phyloP scores from a whole-genome alignment of 2,329 filamentous ascomycete species.

The Epichloe bromicola region DNA sequence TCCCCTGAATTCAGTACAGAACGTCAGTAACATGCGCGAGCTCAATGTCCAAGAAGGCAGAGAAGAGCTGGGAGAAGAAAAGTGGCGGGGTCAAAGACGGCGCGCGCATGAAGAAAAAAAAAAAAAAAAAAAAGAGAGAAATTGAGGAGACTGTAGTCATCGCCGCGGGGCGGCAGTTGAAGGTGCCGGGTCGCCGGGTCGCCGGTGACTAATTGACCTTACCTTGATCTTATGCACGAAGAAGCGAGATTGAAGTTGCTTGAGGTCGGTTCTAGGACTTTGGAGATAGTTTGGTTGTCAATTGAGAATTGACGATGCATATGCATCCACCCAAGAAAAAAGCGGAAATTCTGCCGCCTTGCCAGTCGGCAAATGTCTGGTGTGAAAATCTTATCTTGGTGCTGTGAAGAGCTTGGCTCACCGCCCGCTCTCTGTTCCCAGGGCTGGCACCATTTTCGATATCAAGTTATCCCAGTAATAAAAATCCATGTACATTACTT shows the following conservation, averaged over 20 bases:
- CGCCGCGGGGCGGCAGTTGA: not conserved
- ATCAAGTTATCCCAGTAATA: not conserved
- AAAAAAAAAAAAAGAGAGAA: not conserved
- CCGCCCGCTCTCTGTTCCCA: not conserved
- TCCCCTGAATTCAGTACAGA: not conserved
- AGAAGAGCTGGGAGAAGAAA: not conserved
- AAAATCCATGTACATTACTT: too few relatives aligned
- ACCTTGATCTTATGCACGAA: not conserved
- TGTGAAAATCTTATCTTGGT: not conserved
- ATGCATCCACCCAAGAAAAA: not conserved
- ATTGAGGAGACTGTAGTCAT: not conserved
- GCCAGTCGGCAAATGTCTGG: not conserved
- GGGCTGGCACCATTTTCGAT: not conserved
- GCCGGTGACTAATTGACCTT: not conserved
- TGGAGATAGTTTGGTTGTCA: not conserved
- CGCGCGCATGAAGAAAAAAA: not conserved
- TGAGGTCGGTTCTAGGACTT: not conserved
- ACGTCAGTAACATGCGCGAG: not conserved
- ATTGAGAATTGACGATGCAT: not conserved
- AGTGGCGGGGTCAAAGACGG: not conserved
- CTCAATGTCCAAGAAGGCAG: not conserved
- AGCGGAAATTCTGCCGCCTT: conserved; percentile 6
- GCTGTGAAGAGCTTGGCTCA: conserved; percentile 2
- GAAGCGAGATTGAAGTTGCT: not conserved
- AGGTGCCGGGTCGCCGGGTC: not conserved